phyloP scores from a whole-genome alignment of 2,329 filamentous ascomycete species.

The Trichothecium sympodiale region DNA sequence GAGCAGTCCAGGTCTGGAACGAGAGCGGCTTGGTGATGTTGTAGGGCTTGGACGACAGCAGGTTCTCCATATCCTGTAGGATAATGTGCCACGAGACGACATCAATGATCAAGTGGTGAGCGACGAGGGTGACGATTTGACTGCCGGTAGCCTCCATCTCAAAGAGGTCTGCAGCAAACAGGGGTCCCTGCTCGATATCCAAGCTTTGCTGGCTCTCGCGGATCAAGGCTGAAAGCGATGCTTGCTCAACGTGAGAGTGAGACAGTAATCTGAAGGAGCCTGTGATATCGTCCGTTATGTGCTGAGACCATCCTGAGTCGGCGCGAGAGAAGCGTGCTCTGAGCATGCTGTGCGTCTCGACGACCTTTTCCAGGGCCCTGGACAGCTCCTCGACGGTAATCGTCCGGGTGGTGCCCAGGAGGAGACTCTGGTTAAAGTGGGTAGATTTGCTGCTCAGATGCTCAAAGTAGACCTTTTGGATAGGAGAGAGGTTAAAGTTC shows the following conservation, averaged over 20 bases:
- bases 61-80: slow-evolving; percentile 28
- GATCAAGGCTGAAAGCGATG: slow-evolving; percentile 9
- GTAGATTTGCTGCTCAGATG: slow-evolving; percentile 5
- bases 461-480: slow-evolving; percentile 31
- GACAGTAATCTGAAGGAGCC: slow-evolving; percentile 8
- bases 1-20: slow-evolving; percentile 23
- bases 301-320: slow-evolving; percentile 10
- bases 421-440: slow-evolving; percentile 4
- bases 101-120: slow-evolving; percentile 29
- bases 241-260: slow-evolving; percentile 3
- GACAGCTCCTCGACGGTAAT: neutral
- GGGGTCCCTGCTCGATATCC: slow-evolving; percentile 11
- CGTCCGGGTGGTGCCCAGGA: neutral
- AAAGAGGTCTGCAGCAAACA: slow-evolving; percentile 9
- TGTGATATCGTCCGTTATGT: slow-evolving; percentile 9
- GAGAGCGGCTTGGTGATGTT: slow-evolving; percentile 10
- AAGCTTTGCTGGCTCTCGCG: slow-evolving; percentile 13
- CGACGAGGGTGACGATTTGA: slow-evolving; percentile 18
- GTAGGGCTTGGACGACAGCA: slow-evolving; percentile 16
- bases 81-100: slow-evolving; percentile 34
- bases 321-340: slow-evolving; percentile 18
- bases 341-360: slow-evolving; percentile 18
- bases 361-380: neutral
- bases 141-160: neutral
- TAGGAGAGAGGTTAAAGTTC: slow-evolving; percentile 29